Base-by-base conservation (phyloP, 1,284 basidiomycete genomes). In the Heterobasidion occidentale region DNA sequence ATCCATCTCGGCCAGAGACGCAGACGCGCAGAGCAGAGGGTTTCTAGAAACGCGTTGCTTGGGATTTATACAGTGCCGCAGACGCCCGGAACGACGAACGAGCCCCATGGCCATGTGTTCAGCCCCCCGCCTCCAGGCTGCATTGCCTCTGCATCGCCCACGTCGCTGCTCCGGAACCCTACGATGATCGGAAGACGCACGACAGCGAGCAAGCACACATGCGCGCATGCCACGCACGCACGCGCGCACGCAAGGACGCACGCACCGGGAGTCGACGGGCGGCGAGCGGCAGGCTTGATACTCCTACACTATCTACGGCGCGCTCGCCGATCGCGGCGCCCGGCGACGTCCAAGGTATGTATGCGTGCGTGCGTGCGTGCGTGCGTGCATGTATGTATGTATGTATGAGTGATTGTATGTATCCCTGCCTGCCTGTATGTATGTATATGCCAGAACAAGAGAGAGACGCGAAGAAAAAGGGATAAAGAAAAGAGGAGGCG, bases 121-220 rank as follows among this genome's bases (percentile, higher is more conserved):
- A 27, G 27, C 27, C 27, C 5, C 27, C n/a, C n/a, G 1, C 19
- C 2, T 2, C 19, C 19, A 19, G 19, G 19, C 19, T 19, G 19
- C 27, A 3, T 27, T 27, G 27, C 27, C 27, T 27, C 27, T 27
- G 27, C 27, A 27, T 27, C 5, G 27, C 27, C 27, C 27, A 27
- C 3, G 27, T 27, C 27, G 27, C 27, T 27, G 27, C 27, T 27
- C 27, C 5, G 27, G 27, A 27, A 27, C 27, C 27, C 27, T 27
- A 27, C 27, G 27, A 27, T 27, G 2, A 5, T 27, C 27, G 3
- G 27, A 27, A 3, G 27, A 27, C 27, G 27, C 27, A 27, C 27
- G 27, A 27, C 2, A 27, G 27, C 27, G 27, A 27, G 27, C 27
- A 49, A 56, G 57, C 58, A 19, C 54, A 83, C 81, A 74, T 56